Evolutionary conservation across 331 rosid species (phyloP).

Genomic region (Telfairia occidentalis): DNA sequence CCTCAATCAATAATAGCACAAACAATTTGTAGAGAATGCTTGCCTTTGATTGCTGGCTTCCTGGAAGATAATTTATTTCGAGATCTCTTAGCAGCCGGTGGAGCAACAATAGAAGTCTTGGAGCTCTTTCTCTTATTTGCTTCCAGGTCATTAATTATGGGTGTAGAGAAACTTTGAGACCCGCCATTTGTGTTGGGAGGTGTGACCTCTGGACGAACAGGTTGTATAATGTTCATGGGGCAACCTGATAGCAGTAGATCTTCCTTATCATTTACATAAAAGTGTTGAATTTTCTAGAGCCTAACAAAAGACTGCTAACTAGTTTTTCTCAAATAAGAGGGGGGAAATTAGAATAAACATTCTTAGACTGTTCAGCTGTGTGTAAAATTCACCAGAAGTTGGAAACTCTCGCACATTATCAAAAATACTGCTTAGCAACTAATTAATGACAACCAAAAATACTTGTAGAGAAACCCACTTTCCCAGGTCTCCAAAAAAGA

Average conservation of each 20-base stretch:
- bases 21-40: slow-evolving; percentile 18
- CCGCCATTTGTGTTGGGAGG: slow-evolving; percentile 26
- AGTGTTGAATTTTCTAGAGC: not conserved
- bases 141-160: slow-evolving; percentile 19
- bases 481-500: not conserved
- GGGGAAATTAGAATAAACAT: not conserved
- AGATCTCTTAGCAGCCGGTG: slow-evolving; percentile 42
- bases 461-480: not conserved
- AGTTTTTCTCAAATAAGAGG: not conserved
- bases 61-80: slow-evolving; percentile 22
- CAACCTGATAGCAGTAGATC: slow-evolving; percentile 20
- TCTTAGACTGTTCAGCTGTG: not conserved
- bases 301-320: not conserved
- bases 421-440: not conserved
- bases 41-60: slow-evolving; percentile 32
- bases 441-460: not conserved
- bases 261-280: not conserved
- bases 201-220: slow-evolving; percentile 24
- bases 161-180: slow-evolving; percentile 25
- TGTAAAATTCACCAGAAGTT: not conserved
- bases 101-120: slow-evolving; percentile 12
- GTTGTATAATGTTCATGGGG: slow-evolving; percentile 17
- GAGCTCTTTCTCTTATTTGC: slow-evolving; percentile 42
- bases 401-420: not conserved
- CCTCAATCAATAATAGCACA: slow-evolving; percentile 12